These are phyloP conservation scores for Trypanosomatidae sp. DNA, from an alignment of 208 protist genomes.

Conservation along the genomic window DNA sequence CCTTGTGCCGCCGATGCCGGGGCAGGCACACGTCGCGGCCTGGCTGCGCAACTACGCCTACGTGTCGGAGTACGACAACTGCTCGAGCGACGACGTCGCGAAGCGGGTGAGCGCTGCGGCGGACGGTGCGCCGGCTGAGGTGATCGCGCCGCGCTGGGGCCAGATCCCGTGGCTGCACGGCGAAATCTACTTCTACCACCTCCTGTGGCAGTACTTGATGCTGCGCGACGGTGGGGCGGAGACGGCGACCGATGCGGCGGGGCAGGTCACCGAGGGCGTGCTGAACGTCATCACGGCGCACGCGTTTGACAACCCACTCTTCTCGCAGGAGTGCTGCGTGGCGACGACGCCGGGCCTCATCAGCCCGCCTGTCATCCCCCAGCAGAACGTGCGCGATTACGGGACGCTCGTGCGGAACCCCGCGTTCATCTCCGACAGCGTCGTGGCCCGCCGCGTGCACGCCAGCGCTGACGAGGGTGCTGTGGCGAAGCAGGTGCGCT, in stretches of 20 bases:
- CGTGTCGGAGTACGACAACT: conserved; percentile 39
- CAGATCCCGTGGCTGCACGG: conserved; percentile 90
- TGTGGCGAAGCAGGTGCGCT: conserved; percentile 23
- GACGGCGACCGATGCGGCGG: background rate
- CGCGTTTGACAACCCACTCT: conserved; percentile 49
- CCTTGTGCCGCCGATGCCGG: conserved; percentile 63
- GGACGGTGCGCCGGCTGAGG: background rate
- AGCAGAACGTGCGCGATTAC: conserved; percentile 22
- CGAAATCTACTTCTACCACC: conserved; percentile 90
- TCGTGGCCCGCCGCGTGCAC: conserved; percentile 23
- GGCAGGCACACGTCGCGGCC: conserved; percentile 48
- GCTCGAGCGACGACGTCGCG: conserved; percentile 6
- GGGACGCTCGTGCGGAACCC: conserved; percentile 17
- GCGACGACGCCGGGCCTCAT: conserved; percentile 24
- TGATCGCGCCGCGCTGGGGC: conserved; percentile 67
- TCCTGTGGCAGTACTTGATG: conserved; percentile 80
- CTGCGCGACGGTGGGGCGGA: conserved; percentile 27
- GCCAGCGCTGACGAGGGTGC: background rate
- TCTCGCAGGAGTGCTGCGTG: conserved; percentile 36
- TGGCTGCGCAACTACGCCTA: conserved; percentile 81
- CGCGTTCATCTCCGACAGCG: conserved; percentile 19
- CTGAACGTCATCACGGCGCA: conserved; percentile 66
- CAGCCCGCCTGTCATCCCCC: conserved; percentile 23
- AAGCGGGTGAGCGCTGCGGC: conserved; percentile 19
- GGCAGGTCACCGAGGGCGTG: background rate